phyloP scores from a whole-genome alignment of 1,139 yeast genomes.

The Eremothecium sinecaudum region DNA sequence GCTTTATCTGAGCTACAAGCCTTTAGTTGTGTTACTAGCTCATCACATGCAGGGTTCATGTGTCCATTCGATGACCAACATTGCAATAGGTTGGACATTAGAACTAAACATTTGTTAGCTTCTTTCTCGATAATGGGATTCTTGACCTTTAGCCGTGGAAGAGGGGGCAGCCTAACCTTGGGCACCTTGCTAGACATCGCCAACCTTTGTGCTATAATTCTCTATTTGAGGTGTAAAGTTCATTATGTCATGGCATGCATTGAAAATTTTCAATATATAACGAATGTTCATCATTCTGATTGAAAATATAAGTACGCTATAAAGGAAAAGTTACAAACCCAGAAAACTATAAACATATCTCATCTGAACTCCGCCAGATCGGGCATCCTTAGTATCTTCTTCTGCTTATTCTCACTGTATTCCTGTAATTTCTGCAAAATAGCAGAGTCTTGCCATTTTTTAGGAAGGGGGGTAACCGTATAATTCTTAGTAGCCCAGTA shows the following conservation, averaged over 20 bases:
- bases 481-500: conserved; percentile 92
- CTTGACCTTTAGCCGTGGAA: conserved; percentile 66
- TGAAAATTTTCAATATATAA: too few species aligned
- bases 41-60: conserved; percentile 57
- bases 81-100: conserved; percentile 77
- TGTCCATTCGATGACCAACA: conserved; percentile 97
- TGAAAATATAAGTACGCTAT: too few species aligned
- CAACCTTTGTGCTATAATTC: too few species aligned
- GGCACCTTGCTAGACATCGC: conserved; percentile 29
- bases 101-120: conserved; percentile 63
- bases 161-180: conserved; percentile 50
- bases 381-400: conserved; percentile 82
- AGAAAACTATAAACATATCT: too few species aligned
- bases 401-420: conserved; percentile 62
- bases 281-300: too few species aligned
- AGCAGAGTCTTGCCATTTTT: conserved; percentile 63
- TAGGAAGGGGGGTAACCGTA: conserved; percentile 76
- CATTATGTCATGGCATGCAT: too few species aligned
- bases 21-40: conserved; percentile 50
- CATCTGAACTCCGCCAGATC: conserved; percentile 36
- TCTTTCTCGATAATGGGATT: conserved; percentile 49
- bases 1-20: conserved; percentile 34
- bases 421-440: conserved; percentile 61
- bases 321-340: too few species aligned
- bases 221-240: too few species aligned